Evolutionary conservation across 768 basidiomycete species (phyloP).

Genomic region (Tephrocybe sp.): DNA sequence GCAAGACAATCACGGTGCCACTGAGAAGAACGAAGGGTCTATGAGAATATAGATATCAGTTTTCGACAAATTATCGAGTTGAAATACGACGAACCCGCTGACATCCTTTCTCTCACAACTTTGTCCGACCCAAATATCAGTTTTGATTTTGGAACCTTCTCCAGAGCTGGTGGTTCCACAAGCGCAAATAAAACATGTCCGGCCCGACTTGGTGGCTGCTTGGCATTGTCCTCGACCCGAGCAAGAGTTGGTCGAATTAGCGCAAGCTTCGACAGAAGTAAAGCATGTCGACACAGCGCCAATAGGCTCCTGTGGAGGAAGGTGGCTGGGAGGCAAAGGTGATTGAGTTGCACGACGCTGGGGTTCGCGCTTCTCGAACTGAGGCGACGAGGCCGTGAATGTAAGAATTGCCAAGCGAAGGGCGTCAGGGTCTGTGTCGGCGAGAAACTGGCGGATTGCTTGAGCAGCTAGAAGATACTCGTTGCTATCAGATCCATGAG

Average conservation of each 20-base stretch:
- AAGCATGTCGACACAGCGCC: conserved; percentile 65
- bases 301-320: conserved; percentile 51
- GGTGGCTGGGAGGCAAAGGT: conserved; percentile 41
- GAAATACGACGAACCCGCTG: conserved; percentile 58
- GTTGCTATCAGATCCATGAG: conserved; percentile 49
- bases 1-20: conserved; percentile 62
- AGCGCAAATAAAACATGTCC: conserved; percentile 52
- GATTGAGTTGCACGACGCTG: conserved; percentile 41
- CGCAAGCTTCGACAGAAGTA: conserved; percentile 49
- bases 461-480: conserved; percentile 48
- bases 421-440: conserved; percentile 33
- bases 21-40: conserved; percentile 75
- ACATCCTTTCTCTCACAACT: conserved; percentile 78
- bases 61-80: background rate
- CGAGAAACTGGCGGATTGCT: conserved; percentile 48
- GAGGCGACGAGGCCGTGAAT: conserved; percentile 30
- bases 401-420: conserved; percentile 55
- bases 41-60: conserved; percentile 5
- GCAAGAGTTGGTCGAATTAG: conserved; percentile 60
- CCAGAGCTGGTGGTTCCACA: conserved; percentile 50
- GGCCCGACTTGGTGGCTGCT: conserved; percentile 55
- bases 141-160: conserved; percentile 49
- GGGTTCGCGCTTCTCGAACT: conserved; percentile 34
- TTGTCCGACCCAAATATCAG: conserved; percentile 70
- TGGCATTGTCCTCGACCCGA: conserved; percentile 71